A percentile compares a stretch with the other conserved stretches of the same genome.
phyloP scores from a whole-genome alignment of 208 protist species.

The Trypanosoma vivax region DNA sequence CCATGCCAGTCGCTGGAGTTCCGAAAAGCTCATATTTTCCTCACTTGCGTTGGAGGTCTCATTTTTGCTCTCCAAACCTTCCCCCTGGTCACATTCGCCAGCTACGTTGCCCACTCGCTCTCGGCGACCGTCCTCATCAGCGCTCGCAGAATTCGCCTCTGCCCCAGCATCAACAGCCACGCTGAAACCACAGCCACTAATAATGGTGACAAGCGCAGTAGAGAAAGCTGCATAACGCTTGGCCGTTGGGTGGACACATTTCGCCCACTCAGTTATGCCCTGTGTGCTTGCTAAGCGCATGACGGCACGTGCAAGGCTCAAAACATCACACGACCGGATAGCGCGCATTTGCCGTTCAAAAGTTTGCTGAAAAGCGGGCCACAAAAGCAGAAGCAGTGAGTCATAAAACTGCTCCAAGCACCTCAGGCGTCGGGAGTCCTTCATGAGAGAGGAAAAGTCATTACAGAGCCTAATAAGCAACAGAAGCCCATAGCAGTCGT shows the following conservation, averaged over 20 bases:
- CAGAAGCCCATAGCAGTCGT: slow-evolving; percentile 74
- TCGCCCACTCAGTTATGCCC: slow-evolving; percentile 2
- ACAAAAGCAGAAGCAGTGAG: slow-evolving; percentile 65
- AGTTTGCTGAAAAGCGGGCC: slow-evolving; percentile 66
- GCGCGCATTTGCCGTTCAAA: slow-evolving; percentile 63
- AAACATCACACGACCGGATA: slow-evolving; percentile 31
- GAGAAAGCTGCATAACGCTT: slow-evolving; percentile 36
- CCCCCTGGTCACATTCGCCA: neutral
- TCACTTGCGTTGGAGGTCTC: neutral
- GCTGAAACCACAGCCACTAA: slow-evolving; percentile 19
- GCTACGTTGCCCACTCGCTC: neutral
- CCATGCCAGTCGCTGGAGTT: slow-evolving; percentile 39
- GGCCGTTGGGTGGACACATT: slow-evolving; percentile 42
- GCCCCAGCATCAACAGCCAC: neutral
- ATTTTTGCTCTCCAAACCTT: neutral
- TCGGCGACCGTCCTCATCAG: neutral
- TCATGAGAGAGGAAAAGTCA: slow-evolving; percentile 75
- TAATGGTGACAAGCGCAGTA: slow-evolving; percentile 26
- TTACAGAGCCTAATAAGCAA: slow-evolving; percentile 70
- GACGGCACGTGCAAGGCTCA: neutral
- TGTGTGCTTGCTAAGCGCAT: neutral
- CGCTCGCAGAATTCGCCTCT: neutral
- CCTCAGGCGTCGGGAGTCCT: slow-evolving; percentile 43
- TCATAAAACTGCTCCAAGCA: slow-evolving; percentile 82
- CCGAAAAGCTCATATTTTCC: slow-evolving; percentile 7